Evolutionary conservation across 2,329 filamentous ascomycete species (phyloP).

Genomic region (Pleurostoma richardsiae): DNA sequence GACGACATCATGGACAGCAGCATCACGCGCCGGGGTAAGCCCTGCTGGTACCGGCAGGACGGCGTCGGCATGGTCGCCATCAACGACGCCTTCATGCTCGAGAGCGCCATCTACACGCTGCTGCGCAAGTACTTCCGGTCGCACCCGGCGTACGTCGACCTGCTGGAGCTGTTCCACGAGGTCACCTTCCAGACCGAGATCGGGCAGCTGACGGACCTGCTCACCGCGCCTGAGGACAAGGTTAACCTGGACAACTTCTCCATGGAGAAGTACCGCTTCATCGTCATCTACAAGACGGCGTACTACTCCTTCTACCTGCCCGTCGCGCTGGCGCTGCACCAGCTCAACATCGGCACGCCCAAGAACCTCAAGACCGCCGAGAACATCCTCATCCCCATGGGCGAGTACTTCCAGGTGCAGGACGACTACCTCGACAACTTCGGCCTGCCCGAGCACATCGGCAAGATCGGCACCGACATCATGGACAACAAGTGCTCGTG

Average conservation of each 20-base stretch:
- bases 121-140: conserved; percentile 90
- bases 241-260: conserved; percentile 95
- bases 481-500: conserved; percentile 99
- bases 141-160: conserved; percentile 82
- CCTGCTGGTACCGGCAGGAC: conserved; percentile 93
- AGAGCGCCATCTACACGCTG: conserved; percentile 82
- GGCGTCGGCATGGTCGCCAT: conserved; percentile 94
- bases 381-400: conserved; percentile 91
- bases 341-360: conserved; percentile 77
- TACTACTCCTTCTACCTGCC: conserved; percentile 99
- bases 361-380: conserved; percentile 86
- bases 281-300: conserved; percentile 98
- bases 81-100: conserved; percentile 97
- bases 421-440: conserved; percentile 99
- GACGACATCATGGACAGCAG: conserved; percentile 98
- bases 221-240: conserved; percentile 91
- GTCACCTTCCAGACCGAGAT: conserved; percentile 90
- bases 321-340: conserved; percentile 83
- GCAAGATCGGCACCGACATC: conserved; percentile 98
- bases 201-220: conserved; percentile 88
- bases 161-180: conserved; percentile 96
- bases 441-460: conserved; percentile 84
- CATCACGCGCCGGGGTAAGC: conserved; percentile 88
- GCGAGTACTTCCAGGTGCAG: conserved; percentile 98
- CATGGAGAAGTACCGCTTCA: conserved; percentile 93